Conservation (phyloP, 345 rosid genomes). For the Syzygium jambos region DNA sequence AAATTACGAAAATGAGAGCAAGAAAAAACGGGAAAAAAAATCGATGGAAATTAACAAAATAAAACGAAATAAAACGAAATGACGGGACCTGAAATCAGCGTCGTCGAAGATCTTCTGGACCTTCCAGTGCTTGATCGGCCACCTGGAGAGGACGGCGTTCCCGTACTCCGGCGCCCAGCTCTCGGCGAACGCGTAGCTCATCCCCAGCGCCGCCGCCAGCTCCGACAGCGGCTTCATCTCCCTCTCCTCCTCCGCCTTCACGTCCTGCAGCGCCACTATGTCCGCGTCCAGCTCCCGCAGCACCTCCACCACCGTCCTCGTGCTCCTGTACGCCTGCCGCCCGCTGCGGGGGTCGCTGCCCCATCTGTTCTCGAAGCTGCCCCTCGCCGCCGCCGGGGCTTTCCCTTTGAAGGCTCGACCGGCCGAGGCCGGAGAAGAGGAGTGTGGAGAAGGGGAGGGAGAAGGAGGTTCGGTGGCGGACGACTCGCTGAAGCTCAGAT, state of each 20-base stretch:
- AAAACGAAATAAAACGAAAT: not conserved
- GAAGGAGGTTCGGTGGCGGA: not conserved
- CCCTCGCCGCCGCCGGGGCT: conserved; percentile 1
- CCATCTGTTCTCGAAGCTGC: conserved; percentile 1
- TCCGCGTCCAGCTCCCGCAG: conserved; percentile 77
- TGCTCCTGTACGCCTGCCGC: conserved; percentile 18
- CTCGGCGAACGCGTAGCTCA: conserved; percentile 89
- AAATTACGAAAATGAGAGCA: not conserved
- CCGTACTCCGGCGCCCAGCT: conserved; percentile 99
- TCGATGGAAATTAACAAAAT: not conserved
- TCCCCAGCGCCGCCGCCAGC: conserved; percentile 75
- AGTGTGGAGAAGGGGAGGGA: conserved; percentile 1
- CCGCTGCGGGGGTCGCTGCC: not conserved
- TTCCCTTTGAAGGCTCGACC: conserved; percentile 7
- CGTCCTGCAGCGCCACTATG: conserved; percentile 85
- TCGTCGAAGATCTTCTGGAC: conserved; percentile 84
- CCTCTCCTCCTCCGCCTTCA: conserved; percentile 91
- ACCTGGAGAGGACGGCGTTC: conserved; percentile 78
- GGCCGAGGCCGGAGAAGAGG: not conserved
- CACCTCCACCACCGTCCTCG: conserved; percentile 62
- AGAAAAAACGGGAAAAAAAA: not conserved
- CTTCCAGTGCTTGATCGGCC: conserved; percentile 70
- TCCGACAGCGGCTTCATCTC: conserved; percentile 93
- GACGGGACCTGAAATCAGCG: conserved; percentile 65
- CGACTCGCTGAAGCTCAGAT: conserved; percentile 35